Evolutionary conservation across 2,329 filamentous ascomycete genomes (phyloP), one percentile per base, ranked within the genome.

Genomic region (Verticillium isaacii): DNA sequence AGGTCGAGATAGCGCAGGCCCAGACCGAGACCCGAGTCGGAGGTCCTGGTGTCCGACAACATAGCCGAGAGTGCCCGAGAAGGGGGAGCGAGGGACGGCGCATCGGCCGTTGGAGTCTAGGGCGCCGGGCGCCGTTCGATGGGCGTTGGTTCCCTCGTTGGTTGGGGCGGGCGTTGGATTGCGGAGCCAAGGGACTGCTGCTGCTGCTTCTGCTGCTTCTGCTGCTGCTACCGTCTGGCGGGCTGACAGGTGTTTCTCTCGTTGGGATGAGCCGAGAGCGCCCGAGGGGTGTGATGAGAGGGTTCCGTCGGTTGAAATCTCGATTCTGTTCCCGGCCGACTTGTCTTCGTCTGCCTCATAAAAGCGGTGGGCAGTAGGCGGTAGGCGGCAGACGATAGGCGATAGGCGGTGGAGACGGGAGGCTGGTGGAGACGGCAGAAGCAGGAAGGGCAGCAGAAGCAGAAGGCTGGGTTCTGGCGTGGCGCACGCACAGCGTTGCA

Each of bases 31-130:
- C 37, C 57, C 39, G 57, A 45, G 57, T 58, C 39, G 37, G 57
- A 45, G 57, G 36, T 29, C 37, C 32, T 50, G n/a, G 23, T 41
- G 19, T 58, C 57, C 41, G 57, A 58, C 36, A 25, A 58, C 57
- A 58, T 58, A 32, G 25, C 57, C 57, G 39, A 58, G 37, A 29
- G 41, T 50, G 57, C 37, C 56, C 56, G 56, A 58, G 56, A 52
- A 52, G 45, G 45, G 45, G 45, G 45, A 12, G 19, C 9, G 19
- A 19, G 45, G 45, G 45, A 52, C 45, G 45, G 45, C 45, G 45
- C 45, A 52, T 52, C 45, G 45, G 45, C 45, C 45, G 45, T 52
- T 23, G 45, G 19, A 23, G 45, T 52, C 45, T 52, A 52, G 45
- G 45, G 45, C 45, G 45, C 45, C 45, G n/a, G 45, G 45, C 45